Conservation (phyloP, 805 yeast species). For the Candida boleticola region DNA sequence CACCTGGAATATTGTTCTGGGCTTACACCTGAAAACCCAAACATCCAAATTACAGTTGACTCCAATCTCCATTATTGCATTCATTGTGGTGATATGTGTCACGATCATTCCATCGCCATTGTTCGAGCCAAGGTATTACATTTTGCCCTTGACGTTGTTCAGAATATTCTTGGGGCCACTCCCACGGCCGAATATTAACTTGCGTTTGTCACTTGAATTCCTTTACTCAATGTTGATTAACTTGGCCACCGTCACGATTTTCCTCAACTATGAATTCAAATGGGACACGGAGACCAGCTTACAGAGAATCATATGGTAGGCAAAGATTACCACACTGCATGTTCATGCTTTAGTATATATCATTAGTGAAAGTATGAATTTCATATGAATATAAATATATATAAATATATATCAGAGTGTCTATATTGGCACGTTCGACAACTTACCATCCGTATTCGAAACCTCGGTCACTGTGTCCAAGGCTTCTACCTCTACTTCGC, state of each 20-base stretch:
- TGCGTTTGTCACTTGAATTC: slow-evolving; percentile 45
- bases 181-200: slow-evolving; percentile 38
- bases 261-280: slow-evolving; percentile 57
- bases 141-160: slow-evolving; percentile 76
- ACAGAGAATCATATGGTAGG: slow-evolving; percentile 91
- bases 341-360: neutral
- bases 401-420: neutral
- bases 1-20: slow-evolving; percentile 27
- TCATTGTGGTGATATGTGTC: slow-evolving; percentile 48
- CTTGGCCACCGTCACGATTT: slow-evolving; percentile 49
- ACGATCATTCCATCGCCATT: slow-evolving; percentile 87
- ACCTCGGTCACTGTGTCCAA: no score
- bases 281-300: slow-evolving; percentile 62
- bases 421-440: no score
- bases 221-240: slow-evolving; percentile 62
- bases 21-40: slow-evolving; percentile 15
- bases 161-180: slow-evolving; percentile 56
- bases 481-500: no score
- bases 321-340: no score
- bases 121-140: slow-evolving; percentile 91
- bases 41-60: slow-evolving; percentile 15
- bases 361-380: no score
- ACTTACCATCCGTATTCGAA: no score
- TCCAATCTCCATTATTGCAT: slow-evolving; percentile 47
- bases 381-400: neutral